Evolutionary conservation across 768 basidiomycete genomes (phyloP), one percentile per base, ranked within the genome.

Genomic region (Lepiota subincarnata): DNA sequence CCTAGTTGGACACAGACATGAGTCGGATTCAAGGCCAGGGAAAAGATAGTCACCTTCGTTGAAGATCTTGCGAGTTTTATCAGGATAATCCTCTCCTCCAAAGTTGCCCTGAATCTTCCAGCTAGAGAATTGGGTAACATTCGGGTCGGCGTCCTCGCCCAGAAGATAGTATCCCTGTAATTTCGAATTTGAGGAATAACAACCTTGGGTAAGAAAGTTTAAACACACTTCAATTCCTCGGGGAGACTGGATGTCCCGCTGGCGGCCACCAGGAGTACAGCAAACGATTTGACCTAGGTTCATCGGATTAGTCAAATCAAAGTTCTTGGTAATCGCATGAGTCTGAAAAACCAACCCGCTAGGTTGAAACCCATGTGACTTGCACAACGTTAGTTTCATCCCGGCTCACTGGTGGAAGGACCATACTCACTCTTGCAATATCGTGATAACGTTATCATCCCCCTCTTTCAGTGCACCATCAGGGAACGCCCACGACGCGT

Each of bases 21-120:
- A 42, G 40, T 16, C 40, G 8, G 8, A 18, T n/a, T 8, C 8
- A 42, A 8, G 18, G 4, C 3, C 18, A 19, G 16, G 6, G 8
- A 42, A 19, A 8, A 19, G 19, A 18, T 42, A 42, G 3, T 42
- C 18, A 44, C 43, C 43, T 44, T 44, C 43, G 12, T 44, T 44
- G 43, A 24, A 44, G 6, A 44, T 44, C 43, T 44, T 44, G 43
- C 43, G 43, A 1, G 43, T 44, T 26, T 44, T 44, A 44, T 44
- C 43, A 8, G 43, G 43, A 44, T 44, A 44, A 44, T 44, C 43
- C n/a, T 44, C 43, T 44, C 43, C 43, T 12, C 43, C 43, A 26
- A 44, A 44, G n/a, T 44, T 44, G 1, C 43, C 43, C 20, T 44
- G 43, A 26, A 44, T 44, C 22, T 44, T 44, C 43, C 43, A 44